Percentiles rank a stretch among this genome's conserved stretches.
phyloP scores from a whole-genome alignment of 371 early-diverging fungal species.

The Rhizopus delemar region DNA sequence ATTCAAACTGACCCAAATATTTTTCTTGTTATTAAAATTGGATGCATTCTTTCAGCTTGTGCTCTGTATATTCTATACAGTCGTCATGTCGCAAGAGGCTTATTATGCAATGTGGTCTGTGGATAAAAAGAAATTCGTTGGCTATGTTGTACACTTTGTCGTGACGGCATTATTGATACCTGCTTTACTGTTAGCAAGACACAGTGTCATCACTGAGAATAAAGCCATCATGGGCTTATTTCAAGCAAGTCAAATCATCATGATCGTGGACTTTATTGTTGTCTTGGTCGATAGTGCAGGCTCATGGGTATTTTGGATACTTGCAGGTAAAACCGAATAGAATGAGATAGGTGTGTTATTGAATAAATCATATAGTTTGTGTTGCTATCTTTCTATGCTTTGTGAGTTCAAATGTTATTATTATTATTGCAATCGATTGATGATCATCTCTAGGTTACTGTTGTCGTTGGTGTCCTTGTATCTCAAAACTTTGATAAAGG shows the following conservation, averaged over 20 bases:
- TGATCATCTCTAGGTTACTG: slow-evolving; percentile 26
- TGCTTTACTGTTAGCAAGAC: slow-evolving; percentile 39
- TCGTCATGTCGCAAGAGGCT: slow-evolving; percentile 47
- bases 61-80: slow-evolving; percentile 48
- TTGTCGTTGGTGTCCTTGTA: slow-evolving; percentile 32
- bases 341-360: neutral
- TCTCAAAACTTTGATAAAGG: slow-evolving; percentile 48
- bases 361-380: slow-evolving; percentile 32
- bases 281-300: slow-evolving; percentile 43
- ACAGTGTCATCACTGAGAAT: slow-evolving; percentile 38
- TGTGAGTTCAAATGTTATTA: slow-evolving; percentile 26
- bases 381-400: slow-evolving; percentile 45
- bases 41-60: slow-evolving; percentile 54
- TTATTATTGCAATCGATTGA: neutral
- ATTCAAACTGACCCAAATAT: slow-evolving; percentile 40
- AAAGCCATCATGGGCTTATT: slow-evolving; percentile 36
- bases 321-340: slow-evolving; percentile 41
- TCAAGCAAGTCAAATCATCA: slow-evolving; percentile 31
- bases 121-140: slow-evolving; percentile 21
- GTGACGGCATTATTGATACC: slow-evolving; percentile 43
- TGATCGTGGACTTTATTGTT: slow-evolving; percentile 43
- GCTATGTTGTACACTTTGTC: slow-evolving; percentile 44
- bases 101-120: slow-evolving; percentile 26
- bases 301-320: slow-evolving; percentile 53
- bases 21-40: slow-evolving; percentile 40